Evolutionary conservation across 2,329 filamentous ascomycete species (phyloP), one percentile per base, ranked within the genome.

Genomic region (Tolypocladium pustulatum): DNA sequence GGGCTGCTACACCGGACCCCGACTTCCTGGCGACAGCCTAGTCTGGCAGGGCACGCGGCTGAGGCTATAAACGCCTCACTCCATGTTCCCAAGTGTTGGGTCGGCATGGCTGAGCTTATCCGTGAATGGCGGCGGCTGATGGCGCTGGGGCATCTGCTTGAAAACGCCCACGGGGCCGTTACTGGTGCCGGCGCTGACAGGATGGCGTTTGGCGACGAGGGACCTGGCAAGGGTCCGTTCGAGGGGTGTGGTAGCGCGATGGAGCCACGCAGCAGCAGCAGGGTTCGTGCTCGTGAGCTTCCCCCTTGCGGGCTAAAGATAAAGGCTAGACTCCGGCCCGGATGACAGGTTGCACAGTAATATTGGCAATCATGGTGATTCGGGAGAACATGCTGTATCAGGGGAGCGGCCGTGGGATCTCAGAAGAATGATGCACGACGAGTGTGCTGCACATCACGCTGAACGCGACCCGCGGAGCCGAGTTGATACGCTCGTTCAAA

Each of bases 61-160:
- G 54, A 34, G 53, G 32, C 60, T 61, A 61, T 61, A 62, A 65
- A 43, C 65, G 65, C 66, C 67, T 67, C 66, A 55, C 63, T 63
- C 49, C 61, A 64, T 62, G 66, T 67, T 66, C 65, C 68, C 67
- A 68, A 61, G 61, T 62, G 59, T 56, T 70, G 66, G 68, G 68
- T 68, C 68, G 65, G 66, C 66, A 68, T 70, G 66, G 68, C 68
- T 70, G 66, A 67, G 63, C 66, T 63, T 69, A 68, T 68, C 67
- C 68, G 67, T 67, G 58, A 58, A 69, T 69, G 67, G 68, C 66
- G 64, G 64, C 66, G 66, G 68, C 67, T 67, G 60, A 61, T 64
- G 65, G 62, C 60, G 61, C 63, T 62, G 57, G 49, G 32, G 56
- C 49, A 60, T 20, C 54, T 41, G 37, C 38, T 40, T 25, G 27